phyloP scores from a whole-genome alignment of 192 early-diverging fungal species.

The Linnemannia zychae region DNA sequence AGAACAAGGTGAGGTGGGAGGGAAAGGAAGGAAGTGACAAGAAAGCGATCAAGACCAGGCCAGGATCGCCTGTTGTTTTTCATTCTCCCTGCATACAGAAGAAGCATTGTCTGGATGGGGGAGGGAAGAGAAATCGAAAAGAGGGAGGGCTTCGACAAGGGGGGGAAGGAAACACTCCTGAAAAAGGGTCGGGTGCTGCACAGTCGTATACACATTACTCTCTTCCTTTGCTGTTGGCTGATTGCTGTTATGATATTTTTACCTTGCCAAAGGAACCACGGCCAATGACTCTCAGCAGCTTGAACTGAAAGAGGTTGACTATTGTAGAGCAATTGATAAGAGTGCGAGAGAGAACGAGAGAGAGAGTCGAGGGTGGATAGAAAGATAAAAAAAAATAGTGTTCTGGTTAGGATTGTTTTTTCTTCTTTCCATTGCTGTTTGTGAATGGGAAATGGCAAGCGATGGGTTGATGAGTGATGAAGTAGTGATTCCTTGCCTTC shows the following conservation, averaged over 20 bases:
- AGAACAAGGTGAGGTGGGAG: background rate
- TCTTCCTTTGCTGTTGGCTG: background rate
- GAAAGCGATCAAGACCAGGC: background rate
- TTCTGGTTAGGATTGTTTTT: background rate
- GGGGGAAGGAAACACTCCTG: background rate
- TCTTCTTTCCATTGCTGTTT: background rate
- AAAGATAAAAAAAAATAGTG: background rate
- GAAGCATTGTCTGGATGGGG: background rate
- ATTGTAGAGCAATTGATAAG: background rate
- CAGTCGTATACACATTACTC: background rate
- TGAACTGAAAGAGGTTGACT: constrained; percentile 87
- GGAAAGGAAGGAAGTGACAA: background rate
- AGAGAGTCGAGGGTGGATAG: background rate
- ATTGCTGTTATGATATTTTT: constrained; percentile 15
- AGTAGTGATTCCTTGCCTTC: constrained; percentile 33
- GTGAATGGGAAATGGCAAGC: background rate
- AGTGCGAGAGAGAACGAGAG: background rate
- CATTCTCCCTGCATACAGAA: background rate
- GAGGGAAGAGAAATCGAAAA: background rate
- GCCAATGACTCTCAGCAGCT: constrained; percentile 83
- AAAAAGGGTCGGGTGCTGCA: background rate
- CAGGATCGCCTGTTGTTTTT: background rate
- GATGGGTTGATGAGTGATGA: background rate
- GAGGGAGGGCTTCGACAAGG: background rate
- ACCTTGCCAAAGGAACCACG: constrained; percentile 94